phyloP scores from a whole-genome alignment of 108 stramenopile genomes.

The Fistulifera pelliculosa region DNA sequence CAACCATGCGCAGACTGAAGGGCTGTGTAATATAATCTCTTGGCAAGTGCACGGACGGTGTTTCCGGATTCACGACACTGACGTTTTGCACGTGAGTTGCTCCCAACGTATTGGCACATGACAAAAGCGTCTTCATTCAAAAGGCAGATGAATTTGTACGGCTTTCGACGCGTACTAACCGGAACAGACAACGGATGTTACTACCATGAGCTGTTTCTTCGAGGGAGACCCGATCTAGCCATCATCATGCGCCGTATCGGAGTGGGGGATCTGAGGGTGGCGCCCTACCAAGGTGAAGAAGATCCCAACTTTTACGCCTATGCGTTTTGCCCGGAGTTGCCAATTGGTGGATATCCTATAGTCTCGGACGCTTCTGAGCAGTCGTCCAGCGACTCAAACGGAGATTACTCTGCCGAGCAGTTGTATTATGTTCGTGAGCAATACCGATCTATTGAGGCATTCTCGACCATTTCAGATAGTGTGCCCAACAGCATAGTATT shows the following conservation, averaged over 20 bases:
- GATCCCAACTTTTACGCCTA: constrained; percentile 77
- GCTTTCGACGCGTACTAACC: constrained; percentile 4
- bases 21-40: constrained; percentile 53
- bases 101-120: not conserved
- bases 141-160: constrained; percentile 28
- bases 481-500: too few relatives aligned
- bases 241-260: constrained; percentile 72
- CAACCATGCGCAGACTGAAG: constrained; percentile 27
- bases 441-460: too few relatives aligned
- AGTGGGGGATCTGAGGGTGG: constrained; percentile 86
- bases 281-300: constrained; percentile 61
- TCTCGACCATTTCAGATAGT: too few relatives aligned
- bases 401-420: too few relatives aligned
- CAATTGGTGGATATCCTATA: too few relatives aligned
- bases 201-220: constrained; percentile 30
- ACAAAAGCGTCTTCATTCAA: constrained; percentile 18
- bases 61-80: constrained; percentile 78
- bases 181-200: constrained; percentile 9
- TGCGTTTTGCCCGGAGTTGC: too few relatives aligned
- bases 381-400: too few relatives aligned
- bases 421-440: too few relatives aligned
- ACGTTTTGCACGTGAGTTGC: constrained; percentile 43
- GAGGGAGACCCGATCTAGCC: constrained; percentile 66
- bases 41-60: constrained; percentile 85
- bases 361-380: too few relatives aligned